Conservation (phyloP, 441 rosid genomes). For the Pelargonium citronellum region DNA sequence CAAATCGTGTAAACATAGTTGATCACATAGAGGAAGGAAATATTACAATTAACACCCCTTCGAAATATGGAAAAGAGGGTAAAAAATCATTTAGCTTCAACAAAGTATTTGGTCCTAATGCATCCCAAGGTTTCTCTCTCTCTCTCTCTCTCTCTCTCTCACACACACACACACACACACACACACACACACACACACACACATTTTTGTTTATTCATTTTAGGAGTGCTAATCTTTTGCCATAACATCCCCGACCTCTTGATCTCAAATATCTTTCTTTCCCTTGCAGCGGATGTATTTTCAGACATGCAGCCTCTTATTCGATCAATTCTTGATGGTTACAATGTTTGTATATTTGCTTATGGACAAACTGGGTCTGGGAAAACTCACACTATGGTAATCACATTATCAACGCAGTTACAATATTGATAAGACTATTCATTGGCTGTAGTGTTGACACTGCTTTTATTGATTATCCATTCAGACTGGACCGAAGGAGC, state of each 20-base stretch:
- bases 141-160: background rate
- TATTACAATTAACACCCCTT: slow-evolving; percentile 58
- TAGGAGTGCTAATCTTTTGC: background rate
- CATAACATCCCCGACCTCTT: background rate
- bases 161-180: background rate
- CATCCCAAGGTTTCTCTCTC: slow-evolving; percentile 30
- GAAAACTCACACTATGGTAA: slow-evolving; percentile 86
- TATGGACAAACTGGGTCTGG: slow-evolving; percentile 99
- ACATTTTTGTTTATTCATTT: background rate
- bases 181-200: too few species aligned
- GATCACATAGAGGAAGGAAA: slow-evolving; percentile 69
- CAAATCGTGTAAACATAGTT: slow-evolving; percentile 49
- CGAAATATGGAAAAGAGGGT: slow-evolving; percentile 76
- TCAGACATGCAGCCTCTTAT: slow-evolving; percentile 43
- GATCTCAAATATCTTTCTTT: slow-evolving; percentile 11
- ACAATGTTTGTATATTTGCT: slow-evolving; percentile 90
- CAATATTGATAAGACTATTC: slow-evolving; percentile 12
- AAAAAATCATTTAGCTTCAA: slow-evolving; percentile 58
- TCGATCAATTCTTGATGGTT: slow-evolving; percentile 88
- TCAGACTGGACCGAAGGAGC: slow-evolving; percentile 72
- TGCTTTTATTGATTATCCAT: background rate
- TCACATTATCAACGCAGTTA: slow-evolving; percentile 27
- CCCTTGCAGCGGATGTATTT: slow-evolving; percentile 68
- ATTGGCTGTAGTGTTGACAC: background rate
- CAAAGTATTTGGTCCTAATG: slow-evolving; percentile 74